Percentiles rank a stretch among this genome's conserved stretches.
Conservation (phyloP, 2,329 filamentous ascomycete genomes). For the Alternaria consortialis region DNA sequence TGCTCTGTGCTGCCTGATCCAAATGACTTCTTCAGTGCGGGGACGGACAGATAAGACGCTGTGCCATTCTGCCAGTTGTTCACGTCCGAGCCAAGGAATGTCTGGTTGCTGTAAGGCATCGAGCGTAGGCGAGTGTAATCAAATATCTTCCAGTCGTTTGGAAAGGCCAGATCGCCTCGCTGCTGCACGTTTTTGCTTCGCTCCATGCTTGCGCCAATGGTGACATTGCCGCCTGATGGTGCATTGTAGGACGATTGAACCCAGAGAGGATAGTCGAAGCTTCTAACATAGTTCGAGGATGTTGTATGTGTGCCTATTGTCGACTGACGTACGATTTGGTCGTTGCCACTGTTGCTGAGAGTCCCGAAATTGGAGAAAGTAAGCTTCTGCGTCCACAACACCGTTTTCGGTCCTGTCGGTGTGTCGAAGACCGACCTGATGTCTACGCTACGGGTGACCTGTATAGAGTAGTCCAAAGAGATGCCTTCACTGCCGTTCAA, state of each 20-base stretch:
- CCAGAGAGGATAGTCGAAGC: constrained; percentile 69
- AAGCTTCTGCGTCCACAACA: constrained; percentile 68
- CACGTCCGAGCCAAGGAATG: constrained; percentile 54
- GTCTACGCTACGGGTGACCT: constrained; percentile 64
- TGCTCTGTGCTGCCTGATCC: constrained; percentile 67
- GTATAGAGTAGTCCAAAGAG: constrained; percentile 67
- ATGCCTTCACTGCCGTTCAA: constrained; percentile 64
- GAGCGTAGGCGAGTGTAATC: constrained; percentile 40
- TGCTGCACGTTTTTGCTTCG: constrained; percentile 60
- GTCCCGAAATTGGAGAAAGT: constrained; percentile 64
- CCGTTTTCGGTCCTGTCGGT: constrained; percentile 53
- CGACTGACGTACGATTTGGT: constrained; percentile 63
- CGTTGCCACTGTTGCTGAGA: constrained; percentile 63
- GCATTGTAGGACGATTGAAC: constrained; percentile 63
- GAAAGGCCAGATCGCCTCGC: constrained; percentile 61
- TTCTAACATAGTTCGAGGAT: constrained; percentile 48
- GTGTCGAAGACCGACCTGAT: constrained; percentile 64
- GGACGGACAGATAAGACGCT: constrained; percentile 62
- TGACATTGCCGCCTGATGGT: constrained; percentile 53
- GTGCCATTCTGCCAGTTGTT: constrained; percentile 66
- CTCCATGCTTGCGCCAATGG: constrained; percentile 58
- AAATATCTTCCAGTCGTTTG: constrained; percentile 69
- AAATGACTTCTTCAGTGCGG: constrained; percentile 58
- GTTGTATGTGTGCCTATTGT: constrained; percentile 61
- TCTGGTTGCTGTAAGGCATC: not conserved